Evolutionary conservation across 2,329 filamentous ascomycete species (phyloP).

Genomic region (Colletotrichum lini): DNA sequence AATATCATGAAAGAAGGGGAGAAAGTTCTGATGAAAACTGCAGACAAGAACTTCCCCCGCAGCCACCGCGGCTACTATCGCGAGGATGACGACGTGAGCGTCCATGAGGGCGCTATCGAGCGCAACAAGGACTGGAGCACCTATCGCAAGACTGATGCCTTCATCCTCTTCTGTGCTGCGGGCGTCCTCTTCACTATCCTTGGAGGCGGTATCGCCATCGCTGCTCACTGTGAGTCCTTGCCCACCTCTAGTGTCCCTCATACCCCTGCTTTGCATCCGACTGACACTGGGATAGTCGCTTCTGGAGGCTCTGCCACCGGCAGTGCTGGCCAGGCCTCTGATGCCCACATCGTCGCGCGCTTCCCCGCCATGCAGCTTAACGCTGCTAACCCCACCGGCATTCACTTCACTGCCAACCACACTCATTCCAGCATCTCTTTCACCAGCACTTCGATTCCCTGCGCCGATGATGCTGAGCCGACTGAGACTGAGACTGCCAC

Average conservation of each 20-base stretch:
- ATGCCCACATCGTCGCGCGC: constrained; percentile 24
- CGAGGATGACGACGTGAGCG: constrained; percentile 28
- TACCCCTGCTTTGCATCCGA: no score
- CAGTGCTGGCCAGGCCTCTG: constrained; percentile 2
- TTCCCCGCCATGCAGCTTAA: constrained; percentile 34
- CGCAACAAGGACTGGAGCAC: constrained; percentile 30
- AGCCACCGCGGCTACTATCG: constrained; percentile 24
- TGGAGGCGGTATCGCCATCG: constrained; percentile 13
- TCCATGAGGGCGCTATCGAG: constrained; percentile 25
- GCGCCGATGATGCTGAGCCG: constrained; percentile 23
- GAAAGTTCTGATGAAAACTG: background rate
- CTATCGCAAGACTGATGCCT: constrained; percentile 38
- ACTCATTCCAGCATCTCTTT: constrained; percentile 19
- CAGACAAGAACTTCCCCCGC: constrained; percentile 5
- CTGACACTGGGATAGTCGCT: constrained; percentile 19
- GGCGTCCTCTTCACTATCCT: constrained; percentile 6
- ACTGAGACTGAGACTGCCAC: constrained; percentile 4
- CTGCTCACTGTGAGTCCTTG: constrained; percentile 13
- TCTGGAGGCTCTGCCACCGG: background rate
- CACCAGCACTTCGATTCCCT: constrained; percentile 1
- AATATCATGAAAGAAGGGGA: background rate
- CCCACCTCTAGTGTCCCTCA: background rate
- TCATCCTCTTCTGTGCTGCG: background rate
- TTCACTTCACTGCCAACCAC: constrained; percentile 16
- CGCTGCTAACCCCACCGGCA: constrained; percentile 15